Conservation (phyloP, 345 rosid species). For the Salix exigua region DNA sequence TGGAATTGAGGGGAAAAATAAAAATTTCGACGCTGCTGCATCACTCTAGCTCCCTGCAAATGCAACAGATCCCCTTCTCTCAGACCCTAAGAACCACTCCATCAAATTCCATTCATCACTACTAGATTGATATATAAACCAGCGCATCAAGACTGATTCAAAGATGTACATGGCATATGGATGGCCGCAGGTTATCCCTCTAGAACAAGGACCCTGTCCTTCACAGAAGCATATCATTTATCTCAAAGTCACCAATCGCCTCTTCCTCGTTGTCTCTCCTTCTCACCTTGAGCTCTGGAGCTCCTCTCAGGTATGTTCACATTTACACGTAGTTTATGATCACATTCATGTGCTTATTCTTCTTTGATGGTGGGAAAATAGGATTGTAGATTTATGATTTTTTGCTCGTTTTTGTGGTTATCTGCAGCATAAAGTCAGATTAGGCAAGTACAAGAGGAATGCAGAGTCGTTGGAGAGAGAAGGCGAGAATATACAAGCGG, state of each 20-base stretch:
- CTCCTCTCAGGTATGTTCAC: constrained; percentile 51
- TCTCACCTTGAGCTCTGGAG: constrained; percentile 92
- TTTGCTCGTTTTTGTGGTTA: constrained; percentile 3
- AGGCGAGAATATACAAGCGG: constrained; percentile 84
- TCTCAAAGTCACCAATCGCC: constrained; percentile 58
- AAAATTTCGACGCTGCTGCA: background rate
- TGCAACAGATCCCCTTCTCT: constrained; percentile 23
- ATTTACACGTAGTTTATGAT: background rate
- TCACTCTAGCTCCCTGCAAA: background rate
- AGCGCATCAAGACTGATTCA: background rate
- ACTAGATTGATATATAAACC: background rate
- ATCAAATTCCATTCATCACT: background rate
- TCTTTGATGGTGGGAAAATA: background rate
- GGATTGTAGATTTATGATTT: constrained; percentile 13
- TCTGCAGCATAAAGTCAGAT: constrained; percentile 75
- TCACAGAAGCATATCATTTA: constrained; percentile 62
- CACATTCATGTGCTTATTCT: background rate
- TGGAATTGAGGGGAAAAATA: background rate
- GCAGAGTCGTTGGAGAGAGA: constrained; percentile 64
- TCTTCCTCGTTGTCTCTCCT: constrained; percentile 73
- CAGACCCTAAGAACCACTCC: background rate
- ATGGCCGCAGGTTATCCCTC: constrained; percentile 96
- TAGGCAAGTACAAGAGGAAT: constrained; percentile 83
- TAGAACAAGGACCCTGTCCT: constrained; percentile 58
- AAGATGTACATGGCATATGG: constrained; percentile 97